Evolutionary conservation across 164 flowering plant genomes (phyloP), one percentile per base, ranked within the genome.

Genomic region (Kingdonia uniflora): DNA sequence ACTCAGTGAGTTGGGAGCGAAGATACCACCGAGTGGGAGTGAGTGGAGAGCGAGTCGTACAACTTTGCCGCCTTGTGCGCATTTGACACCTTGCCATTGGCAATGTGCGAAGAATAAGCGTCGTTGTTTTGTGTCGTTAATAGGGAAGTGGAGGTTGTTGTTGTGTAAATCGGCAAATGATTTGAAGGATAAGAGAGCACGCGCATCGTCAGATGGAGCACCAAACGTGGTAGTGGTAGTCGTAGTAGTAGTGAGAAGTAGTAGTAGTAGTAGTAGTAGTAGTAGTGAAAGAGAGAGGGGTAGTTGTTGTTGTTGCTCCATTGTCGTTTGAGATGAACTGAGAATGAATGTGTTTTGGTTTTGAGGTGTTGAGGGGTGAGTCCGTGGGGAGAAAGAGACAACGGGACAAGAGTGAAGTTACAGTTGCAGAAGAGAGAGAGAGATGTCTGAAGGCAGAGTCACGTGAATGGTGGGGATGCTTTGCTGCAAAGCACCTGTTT

Each of bases 51-150:
- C 69, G 35, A 91, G 60, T 1, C 84, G 81, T 11, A 78, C 70
- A 2, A 77, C 82, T 40, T 49, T 69, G n/a, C n/a, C n/a, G n/a
- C 64, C 56, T 2, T 60, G 46, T 5, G 52, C 39, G 72, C 98
- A 91, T 25, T 68, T 51, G 10, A 87, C 81, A 0, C 95, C 98
- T 14, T 37, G 53, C 95, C 92, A 91, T 21, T 68, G 58, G 61
- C 98, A 91, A 66, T 70, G 74, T 7, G n/a, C n/a, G n/a, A n/a
- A n/a, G n/a, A n/a, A n/a, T n/a, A n/a, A n/a, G n/a, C n/a, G n/a
- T n/a, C n/a, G n/a, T n/a, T n/a, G n/a, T n/a, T 19, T 20, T 62
- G 47, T n/a, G 53, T n/a, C 47, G 19, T 19, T 38, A 50, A 63
- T 53, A 11, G 79, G 63, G 78, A 71, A 86, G 0, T 14, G 59